A percentile compares a stretch with the other conserved stretches of the same genome.
Evolutionary conservation across 108 stramenopile genomes (phyloP).

Genomic region (Nitzschia sp.): DNA sequence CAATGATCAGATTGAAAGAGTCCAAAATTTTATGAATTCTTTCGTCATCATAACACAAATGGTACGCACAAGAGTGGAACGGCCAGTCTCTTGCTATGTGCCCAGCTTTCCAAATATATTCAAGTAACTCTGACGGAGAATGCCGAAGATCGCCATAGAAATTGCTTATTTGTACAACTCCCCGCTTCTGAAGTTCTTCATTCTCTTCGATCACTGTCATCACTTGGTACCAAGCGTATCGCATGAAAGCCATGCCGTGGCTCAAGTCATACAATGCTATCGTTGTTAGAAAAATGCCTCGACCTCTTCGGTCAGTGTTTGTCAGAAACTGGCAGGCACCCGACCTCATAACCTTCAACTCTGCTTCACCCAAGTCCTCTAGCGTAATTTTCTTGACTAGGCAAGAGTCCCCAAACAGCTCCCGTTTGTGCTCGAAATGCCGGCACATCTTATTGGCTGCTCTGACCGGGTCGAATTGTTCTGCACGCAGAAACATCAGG

Average conservation of each 20-base stretch:
- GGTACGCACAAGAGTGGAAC: background rate
- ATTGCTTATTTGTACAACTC: background rate
- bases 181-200: slow-evolving; percentile 6
- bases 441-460: slow-evolving; percentile 12
- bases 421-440: slow-evolving; percentile 19
- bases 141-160: background rate
- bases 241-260: background rate
- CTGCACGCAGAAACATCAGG: slow-evolving; percentile 27
- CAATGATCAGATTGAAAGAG: background rate
- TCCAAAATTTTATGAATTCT: background rate
- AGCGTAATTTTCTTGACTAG: slow-evolving; percentile 14
- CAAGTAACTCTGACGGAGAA: background rate
- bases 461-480: slow-evolving; percentile 4
- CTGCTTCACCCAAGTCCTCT: slow-evolving; percentile 17
- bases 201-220: background rate
- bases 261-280: background rate
- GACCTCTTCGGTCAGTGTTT: slow-evolving; percentile 11
- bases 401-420: slow-evolving; percentile 24
- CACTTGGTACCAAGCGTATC: slow-evolving; percentile 5
- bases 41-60: slow-evolving; percentile 13
- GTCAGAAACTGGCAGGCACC: slow-evolving; percentile 24
- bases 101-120: background rate
- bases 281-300: slow-evolving; percentile 2
- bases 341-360: slow-evolving; percentile 3
- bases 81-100: background rate